Conservation (phyloP, 2,329 filamentous ascomycete species). For the Botryotinia globosa region DNA sequence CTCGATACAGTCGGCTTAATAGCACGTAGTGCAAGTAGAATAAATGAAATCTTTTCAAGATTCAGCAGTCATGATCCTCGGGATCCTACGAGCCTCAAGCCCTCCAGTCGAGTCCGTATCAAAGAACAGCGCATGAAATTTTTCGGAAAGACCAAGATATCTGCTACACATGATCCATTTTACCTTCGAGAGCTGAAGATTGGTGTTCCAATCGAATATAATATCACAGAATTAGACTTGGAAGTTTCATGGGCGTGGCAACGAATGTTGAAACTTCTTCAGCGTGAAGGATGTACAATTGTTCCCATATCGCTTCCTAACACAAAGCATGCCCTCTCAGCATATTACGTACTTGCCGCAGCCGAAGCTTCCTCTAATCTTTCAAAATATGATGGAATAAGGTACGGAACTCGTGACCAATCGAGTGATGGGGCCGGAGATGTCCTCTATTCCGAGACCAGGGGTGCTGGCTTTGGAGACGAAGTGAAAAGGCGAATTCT, state of each 20-base stretch:
- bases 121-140: constrained; percentile 11
- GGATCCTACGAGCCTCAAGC: constrained; percentile 54
- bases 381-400: constrained; percentile 94
- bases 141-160: background rate
- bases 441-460: constrained; percentile 73
- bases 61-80: constrained; percentile 23
- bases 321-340: constrained; percentile 80
- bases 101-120: constrained; percentile 42
- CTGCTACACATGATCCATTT: background rate
- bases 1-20: constrained; percentile 70
- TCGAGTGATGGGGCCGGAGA: constrained; percentile 54
- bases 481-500: constrained; percentile 87
- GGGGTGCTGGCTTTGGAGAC: constrained; percentile 71
- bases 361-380: constrained; percentile 95
- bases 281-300: constrained; percentile 64
- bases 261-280: constrained; percentile 56
- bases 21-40: constrained; percentile 42
- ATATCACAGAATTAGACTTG: constrained; percentile 74
- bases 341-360: constrained; percentile 93
- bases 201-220: constrained; percentile 74
- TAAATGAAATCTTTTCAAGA: constrained; percentile 37
- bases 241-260: constrained; percentile 69
- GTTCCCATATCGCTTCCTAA: constrained; percentile 77
- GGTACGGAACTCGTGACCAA: constrained; percentile 61
- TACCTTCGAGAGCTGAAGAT: constrained; percentile 42